phyloP scores from a whole-genome alignment of 768 basidiomycete genomes.

The Butyriboletus loyo region DNA sequence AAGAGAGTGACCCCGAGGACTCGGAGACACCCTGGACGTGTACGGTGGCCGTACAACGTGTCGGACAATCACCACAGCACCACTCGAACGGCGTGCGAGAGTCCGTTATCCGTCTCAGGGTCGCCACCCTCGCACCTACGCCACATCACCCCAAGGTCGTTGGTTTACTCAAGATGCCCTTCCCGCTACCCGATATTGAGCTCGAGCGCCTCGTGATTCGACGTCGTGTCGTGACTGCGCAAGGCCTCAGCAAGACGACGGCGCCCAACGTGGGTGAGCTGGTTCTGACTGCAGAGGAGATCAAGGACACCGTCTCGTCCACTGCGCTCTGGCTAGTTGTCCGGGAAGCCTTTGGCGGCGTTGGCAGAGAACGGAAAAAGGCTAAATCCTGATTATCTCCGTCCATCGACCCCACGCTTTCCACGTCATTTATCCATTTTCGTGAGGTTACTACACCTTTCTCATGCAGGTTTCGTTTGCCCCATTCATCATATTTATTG shows the following conservation, averaged over 20 bases:
- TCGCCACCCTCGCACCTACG: slow-evolving; percentile 85
- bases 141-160: slow-evolving; percentile 97
- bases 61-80: slow-evolving; percentile 19
- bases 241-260: slow-evolving; percentile 26
- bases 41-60: slow-evolving; percentile 62
- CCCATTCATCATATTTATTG: slow-evolving; percentile 16
- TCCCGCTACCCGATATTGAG: slow-evolving; percentile 80
- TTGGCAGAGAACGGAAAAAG: slow-evolving; percentile 75
- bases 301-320: slow-evolving; percentile 87
- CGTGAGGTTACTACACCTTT: slow-evolving; percentile 9
- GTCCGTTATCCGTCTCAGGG: slow-evolving; percentile 47
- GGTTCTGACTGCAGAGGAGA: slow-evolving; percentile 81
- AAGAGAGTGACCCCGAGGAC: slow-evolving; percentile 93
- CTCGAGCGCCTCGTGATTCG: slow-evolving; percentile 57
- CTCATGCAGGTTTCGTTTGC: slow-evolving; percentile 5
- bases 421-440: slow-evolving; percentile 17
- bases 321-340: slow-evolving; percentile 92
- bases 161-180: slow-evolving; percentile 86
- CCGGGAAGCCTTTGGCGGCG: slow-evolving; percentile 87
- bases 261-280: slow-evolving; percentile 33
- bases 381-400: slow-evolving; percentile 53
- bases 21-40: slow-evolving; percentile 97
- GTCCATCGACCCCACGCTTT: not conserved
- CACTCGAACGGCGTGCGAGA: slow-evolving; percentile 7
- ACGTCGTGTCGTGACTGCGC: slow-evolving; percentile 41